Percentiles rank a stretch among this genome's conserved stretches.
Evolutionary conservation across 1,284 basidiomycete genomes (phyloP).

Genomic region (Fomitopsis palustris): DNA sequence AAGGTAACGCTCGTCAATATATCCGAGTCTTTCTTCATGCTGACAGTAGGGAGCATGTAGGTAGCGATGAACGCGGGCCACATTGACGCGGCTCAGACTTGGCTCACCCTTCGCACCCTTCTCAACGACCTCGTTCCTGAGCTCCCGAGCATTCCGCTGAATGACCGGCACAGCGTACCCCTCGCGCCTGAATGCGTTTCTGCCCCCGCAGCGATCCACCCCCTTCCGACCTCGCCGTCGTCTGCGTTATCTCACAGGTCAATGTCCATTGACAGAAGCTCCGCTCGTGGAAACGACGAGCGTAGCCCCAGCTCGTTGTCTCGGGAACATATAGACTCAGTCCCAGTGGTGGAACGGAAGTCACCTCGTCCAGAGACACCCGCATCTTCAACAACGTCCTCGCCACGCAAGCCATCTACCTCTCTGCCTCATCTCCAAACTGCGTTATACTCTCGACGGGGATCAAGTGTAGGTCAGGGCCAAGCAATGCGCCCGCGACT

Average conservation of each 20-base stretch:
- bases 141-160: conserved; percentile 23
- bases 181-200: conserved; percentile 37
- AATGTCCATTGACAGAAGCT: conserved; percentile 15
- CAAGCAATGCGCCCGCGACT: conserved; percentile 19
- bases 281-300: conserved; percentile 4
- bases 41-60: conserved; percentile 30
- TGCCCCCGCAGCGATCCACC: conserved; percentile 40
- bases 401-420: conserved; percentile 44
- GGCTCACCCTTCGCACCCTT: conserved; percentile 63
- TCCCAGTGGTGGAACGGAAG: conserved; percentile 12
- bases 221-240: conserved; percentile 9
- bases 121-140: conserved; percentile 47
- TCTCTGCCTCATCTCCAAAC: conserved; percentile 41
- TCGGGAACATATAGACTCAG: conserved; percentile 13
- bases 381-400: conserved; percentile 55
- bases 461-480: conserved; percentile 17
- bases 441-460: conserved; percentile 23
- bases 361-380: conserved; percentile 25
- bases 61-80: conserved; percentile 60
- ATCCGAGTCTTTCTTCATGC: too few species aligned
- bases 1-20: conserved; percentile 35
- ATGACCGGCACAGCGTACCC: conserved; percentile 15
- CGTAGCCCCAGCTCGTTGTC: conserved; percentile 18
- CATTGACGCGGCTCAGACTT: conserved; percentile 62
- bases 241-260: conserved; percentile 14